These are phyloP conservation scores for Baorangia bicolor DNA, from an alignment of 768 basidiomycete genomes.

Conservation along the genomic window DNA sequence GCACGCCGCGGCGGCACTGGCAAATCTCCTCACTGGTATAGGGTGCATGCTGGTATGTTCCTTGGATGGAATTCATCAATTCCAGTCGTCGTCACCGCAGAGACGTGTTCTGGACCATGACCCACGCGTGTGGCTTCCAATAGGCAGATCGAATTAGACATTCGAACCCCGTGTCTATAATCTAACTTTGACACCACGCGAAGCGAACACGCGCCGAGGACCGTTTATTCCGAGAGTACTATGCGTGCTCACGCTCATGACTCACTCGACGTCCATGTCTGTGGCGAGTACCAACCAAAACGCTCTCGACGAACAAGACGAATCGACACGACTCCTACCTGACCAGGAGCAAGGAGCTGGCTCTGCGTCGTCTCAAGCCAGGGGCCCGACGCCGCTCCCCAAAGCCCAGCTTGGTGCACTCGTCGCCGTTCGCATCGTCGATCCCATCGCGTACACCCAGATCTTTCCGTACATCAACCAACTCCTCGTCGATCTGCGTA, in stretches of 20 bases:
- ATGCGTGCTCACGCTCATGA: neutral
- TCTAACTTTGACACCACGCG: neutral
- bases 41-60: neutral
- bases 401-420: slow-evolving; percentile 3
- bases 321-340: neutral
- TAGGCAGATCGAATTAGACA: neutral
- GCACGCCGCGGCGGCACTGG: too few species aligned
- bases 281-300: neutral
- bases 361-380: neutral
- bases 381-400: neutral
- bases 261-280: neutral
- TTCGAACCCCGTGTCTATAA: neutral
- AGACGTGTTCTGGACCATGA: neutral
- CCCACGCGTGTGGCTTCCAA: neutral
- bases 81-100: neutral
- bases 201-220: neutral
- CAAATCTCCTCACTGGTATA: neutral
- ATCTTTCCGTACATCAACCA: slow-evolving; percentile 11
- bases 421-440: neutral
- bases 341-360: neutral
- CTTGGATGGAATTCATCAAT: neutral
- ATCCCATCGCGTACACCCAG: slow-evolving; percentile 2
- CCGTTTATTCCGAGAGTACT: neutral
- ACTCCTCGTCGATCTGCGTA: neutral
- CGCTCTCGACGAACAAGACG: neutral